These are phyloP conservation scores for Boletus patriciae DNA, from an alignment of 768 basidiomycete species.

Conservation along the genomic window DNA sequence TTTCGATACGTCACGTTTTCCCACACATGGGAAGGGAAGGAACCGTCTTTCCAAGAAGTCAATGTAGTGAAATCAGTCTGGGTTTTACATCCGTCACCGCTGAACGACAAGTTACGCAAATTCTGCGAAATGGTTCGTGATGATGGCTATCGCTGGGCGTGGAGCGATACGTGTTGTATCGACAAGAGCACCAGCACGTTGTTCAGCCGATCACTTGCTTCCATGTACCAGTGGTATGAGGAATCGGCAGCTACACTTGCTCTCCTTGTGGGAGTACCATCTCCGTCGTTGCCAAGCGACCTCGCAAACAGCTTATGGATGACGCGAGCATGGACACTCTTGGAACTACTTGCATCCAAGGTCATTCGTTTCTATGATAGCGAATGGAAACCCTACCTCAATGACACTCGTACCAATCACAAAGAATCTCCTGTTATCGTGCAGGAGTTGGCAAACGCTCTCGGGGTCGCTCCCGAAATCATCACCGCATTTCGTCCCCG, in stretches of 20 bases:
- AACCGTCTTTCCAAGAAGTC: conserved; percentile 14
- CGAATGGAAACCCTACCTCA: conserved; percentile 14
- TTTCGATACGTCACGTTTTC: conserved; percentile 18
- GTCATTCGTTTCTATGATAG: conserved; percentile 12
- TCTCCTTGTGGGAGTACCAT: conserved; percentile 1
- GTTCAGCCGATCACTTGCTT: conserved; percentile 3
- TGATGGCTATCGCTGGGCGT: conserved; percentile 13
- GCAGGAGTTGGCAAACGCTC: conserved; percentile 4
- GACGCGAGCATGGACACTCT: conserved; percentile 14
- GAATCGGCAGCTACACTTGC: conserved; percentile 3
- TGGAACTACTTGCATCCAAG: conserved; percentile 12
- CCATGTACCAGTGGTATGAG: conserved; percentile 15
- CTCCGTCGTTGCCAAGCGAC: conserved; percentile 5
- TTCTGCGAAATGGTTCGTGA: conserved; percentile 9
- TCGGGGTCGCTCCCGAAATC: conserved; percentile 6
- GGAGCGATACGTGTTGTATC: conserved; percentile 16
- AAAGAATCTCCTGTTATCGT: conserved; percentile 9
- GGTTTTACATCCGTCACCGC: background rate
- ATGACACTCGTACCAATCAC: conserved; percentile 3
- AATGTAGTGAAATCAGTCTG: conserved; percentile 9
- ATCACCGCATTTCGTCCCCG: conserved; percentile 7
- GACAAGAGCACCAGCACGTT: conserved; percentile 2
- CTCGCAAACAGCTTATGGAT: conserved; percentile 8
- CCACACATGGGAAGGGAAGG: conserved; percentile 16
- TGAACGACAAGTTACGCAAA: conserved; percentile 10